Percentiles rank a stretch among this genome's conserved stretches.
phyloP scores from a whole-genome alignment of 257 asterid species.

The Penstemon newberryi region DNA sequence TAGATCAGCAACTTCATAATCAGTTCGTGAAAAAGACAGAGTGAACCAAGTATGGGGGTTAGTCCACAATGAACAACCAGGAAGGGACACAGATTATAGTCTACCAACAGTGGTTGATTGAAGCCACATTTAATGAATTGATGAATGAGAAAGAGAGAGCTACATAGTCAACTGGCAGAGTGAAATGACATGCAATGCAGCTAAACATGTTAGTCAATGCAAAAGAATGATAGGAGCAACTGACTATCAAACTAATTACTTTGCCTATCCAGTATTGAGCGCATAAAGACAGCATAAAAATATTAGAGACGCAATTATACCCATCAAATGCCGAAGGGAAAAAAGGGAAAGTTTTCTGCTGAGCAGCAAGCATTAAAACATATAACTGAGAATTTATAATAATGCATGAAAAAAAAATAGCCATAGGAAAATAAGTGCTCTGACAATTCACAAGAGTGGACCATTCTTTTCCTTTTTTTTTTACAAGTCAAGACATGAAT shows the following conservation, averaged over 20 bases:
- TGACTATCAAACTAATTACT: neutral
- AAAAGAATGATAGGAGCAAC: neutral
- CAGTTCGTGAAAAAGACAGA: neutral
- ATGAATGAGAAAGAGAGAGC: neutral
- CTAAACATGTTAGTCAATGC: neutral
- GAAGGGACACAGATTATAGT: neutral
- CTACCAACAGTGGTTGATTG: neutral
- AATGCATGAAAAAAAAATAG: neutral
- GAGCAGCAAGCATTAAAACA: neutral
- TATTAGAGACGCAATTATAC: neutral
- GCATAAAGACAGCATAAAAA: neutral
- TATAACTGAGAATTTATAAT: neutral
- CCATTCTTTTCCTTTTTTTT: neutral
- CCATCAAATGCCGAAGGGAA: neutral
- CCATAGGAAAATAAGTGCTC: neutral
- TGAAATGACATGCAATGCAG: neutral
- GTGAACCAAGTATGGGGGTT: neutral
- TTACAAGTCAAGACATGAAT: neutral
- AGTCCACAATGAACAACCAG: neutral
- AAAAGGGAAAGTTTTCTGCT: neutral
- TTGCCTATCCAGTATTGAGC: neutral
- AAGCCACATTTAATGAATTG: neutral
- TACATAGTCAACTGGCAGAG: neutral
- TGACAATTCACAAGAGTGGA: neutral
- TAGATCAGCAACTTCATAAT: constrained; percentile 11